A percentile compares a stretch with the other conserved stretches of the same genome.
Conservation (phyloP, 306 rosid genomes). For the Canavalia ensiformis region DNA sequence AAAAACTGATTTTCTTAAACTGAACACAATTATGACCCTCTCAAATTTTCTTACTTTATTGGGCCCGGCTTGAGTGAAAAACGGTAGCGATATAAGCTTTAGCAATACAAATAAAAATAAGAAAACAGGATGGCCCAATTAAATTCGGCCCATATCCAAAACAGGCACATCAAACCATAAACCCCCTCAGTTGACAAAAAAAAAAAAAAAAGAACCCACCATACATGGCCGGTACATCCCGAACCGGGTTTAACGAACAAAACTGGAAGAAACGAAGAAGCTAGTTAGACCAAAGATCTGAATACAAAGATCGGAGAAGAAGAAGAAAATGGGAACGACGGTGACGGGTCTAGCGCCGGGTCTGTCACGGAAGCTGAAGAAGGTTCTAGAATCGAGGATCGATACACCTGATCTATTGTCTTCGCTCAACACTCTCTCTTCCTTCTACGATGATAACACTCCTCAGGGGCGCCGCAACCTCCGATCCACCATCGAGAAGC, state of each 20-base stretch:
- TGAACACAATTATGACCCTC: background rate
- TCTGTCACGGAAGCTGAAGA: constrained; percentile 95
- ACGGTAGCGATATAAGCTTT: too few relatives aligned
- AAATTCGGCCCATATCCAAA: background rate
- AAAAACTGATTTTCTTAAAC: background rate
- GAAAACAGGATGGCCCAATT: background rate
- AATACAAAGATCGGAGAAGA: constrained; percentile 36
- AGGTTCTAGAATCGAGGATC: constrained; percentile 84
- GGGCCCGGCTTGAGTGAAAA: background rate
- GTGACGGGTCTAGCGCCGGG: constrained; percentile 86
- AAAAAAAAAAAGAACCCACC: background rate
- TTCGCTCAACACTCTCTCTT: constrained; percentile 84
- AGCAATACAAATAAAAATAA: too few relatives aligned
- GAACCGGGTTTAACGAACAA: constrained; percentile 45
- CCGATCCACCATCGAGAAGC: constrained; percentile 90
- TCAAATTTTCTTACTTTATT: background rate
- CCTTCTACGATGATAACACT: constrained; percentile 85
- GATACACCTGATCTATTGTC: constrained; percentile 87
- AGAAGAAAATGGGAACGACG: constrained; percentile 66
- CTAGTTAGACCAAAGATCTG: constrained; percentile 53
- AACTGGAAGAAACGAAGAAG: constrained; percentile 5
- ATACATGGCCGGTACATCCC: constrained; percentile 2
- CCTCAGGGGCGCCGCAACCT: constrained; percentile 94
- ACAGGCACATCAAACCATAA: background rate
- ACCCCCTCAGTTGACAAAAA: too few relatives aligned